Evolutionary conservation across 768 basidiomycete genomes (phyloP), one percentile per base, ranked within the genome.

Genomic region (Tubosaeta sp.): DNA sequence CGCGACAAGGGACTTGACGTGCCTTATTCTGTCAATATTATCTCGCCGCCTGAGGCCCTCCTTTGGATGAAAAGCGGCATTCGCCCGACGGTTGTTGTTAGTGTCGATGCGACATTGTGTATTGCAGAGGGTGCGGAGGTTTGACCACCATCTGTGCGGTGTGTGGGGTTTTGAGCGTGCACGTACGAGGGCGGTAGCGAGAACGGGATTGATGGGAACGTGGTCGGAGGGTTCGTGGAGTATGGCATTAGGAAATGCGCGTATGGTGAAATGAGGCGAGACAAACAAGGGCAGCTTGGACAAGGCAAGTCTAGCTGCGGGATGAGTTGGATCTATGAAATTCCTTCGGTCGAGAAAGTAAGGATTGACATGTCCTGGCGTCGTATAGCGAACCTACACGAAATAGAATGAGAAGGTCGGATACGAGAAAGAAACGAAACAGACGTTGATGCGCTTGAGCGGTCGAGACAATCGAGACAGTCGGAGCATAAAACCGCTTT

Each of bases 221-320:
- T 52, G 54, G 3, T 59, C 46, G 34, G 13, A 11, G 10, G 56
- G 55, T 11, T 49, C 30, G 1, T 51, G 46, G 9, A 66, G 56
- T n/a, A 61, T 22, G 16, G 57, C 51, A 12, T 63, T 52, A 6
- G 64, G 64, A 4, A 65, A 48, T 11, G 62, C 64, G 32, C 62
- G 61, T 11, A 65, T 35, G 18, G 56, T 43, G 44, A 66, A 66
- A 0, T 48, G 57, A 5, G 62, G 55, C 10, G 56, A 63, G 16
- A 40, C 47, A 12, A 59, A 58, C 30, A 31, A 19, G 14, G 65
- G 64, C 7, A 66, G 6, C 25, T 36, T 41, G 16, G 58, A 54
- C 5, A 57, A 29, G 24, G 32, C 1, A 30, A 57, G 58, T 21
- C 16, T 39, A 0, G 56, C 46, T 0, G 63, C 55, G 12, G 63